phyloP scores from a whole-genome alignment of 1,139 yeast genomes.

The Candida sp. region DNA sequence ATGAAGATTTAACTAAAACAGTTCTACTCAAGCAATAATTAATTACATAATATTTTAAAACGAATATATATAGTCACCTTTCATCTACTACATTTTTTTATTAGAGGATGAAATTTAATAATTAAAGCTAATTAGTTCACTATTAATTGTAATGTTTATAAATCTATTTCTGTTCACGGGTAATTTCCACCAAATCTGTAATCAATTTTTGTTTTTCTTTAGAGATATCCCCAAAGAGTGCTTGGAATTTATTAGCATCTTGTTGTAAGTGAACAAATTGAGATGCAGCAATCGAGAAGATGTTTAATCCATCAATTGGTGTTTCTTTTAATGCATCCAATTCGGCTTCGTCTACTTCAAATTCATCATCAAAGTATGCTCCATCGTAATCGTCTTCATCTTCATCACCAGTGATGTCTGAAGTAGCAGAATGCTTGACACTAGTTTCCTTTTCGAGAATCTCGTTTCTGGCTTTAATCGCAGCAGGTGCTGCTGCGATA shows the following conservation, averaged over 20 bases:
- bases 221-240: conserved; percentile 36
- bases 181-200: conserved; percentile 25
- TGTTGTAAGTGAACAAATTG: conserved; percentile 28
- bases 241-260: conserved; percentile 30
- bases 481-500: conserved; percentile 45
- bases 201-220: conserved; percentile 33
- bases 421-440: conserved; percentile 19
- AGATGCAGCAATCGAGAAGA: conserved; percentile 40
- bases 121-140: no score
- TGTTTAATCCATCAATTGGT: conserved; percentile 48
- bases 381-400: conserved; percentile 23
- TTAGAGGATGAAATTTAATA: no score
- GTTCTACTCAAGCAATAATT: no score
- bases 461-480: conserved; percentile 44
- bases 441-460: conserved; percentile 35
- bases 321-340: conserved; percentile 53
- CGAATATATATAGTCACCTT: no score
- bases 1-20: no score
- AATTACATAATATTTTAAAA: no score
- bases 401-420: conserved; percentile 17
- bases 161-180: conserved; percentile 1
- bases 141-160: background rate
- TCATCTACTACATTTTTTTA: no score
- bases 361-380: conserved; percentile 35
- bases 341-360: conserved; percentile 50